Percentiles rank a stretch among this genome's conserved stretches.
Evolutionary conservation across 441 rosid genomes (phyloP).

Genomic region (Populus hybrid): DNA sequence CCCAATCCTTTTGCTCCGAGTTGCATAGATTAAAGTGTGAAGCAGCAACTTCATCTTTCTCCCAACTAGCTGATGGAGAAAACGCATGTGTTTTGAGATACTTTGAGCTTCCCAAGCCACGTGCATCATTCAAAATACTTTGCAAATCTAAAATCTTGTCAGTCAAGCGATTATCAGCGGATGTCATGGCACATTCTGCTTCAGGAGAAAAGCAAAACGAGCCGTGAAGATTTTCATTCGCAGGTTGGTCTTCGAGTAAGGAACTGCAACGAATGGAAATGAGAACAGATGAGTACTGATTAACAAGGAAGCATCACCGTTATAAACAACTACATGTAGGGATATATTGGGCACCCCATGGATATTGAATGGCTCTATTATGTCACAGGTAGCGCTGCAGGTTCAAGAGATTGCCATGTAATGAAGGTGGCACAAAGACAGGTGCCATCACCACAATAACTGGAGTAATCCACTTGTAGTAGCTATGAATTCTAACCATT

Average conservation of each 20-base stretch:
- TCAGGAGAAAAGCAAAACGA: constrained; percentile 29
- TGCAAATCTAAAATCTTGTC: constrained; percentile 26
- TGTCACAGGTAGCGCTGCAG: not conserved
- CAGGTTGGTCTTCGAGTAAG: constrained; percentile 48
- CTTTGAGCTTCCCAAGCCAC: constrained; percentile 28
- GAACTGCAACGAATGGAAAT: constrained; percentile 38
- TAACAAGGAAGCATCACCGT: not conserved
- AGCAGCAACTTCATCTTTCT: constrained; percentile 30
- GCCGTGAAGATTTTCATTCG: constrained; percentile 27
- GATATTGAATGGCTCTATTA: constrained; percentile 17
- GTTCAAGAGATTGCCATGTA: constrained; percentile 3
- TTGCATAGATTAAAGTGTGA: constrained; percentile 16
- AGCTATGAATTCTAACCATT: not conserved
- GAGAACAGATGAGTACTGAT: constrained; percentile 8
- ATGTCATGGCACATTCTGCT: constrained; percentile 18
- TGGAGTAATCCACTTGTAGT: constrained; percentile 8
- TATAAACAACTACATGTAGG: not conserved
- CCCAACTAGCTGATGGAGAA: constrained; percentile 33
- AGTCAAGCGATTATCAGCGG: constrained; percentile 13
- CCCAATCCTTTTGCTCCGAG: constrained; percentile 14
- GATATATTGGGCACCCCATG: constrained; percentile 19
- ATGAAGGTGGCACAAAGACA: constrained; percentile 15
- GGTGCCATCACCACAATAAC: constrained; percentile 8
- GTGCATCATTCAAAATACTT: constrained; percentile 21
- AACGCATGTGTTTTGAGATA: constrained; percentile 30